Percentiles rank a stretch among this genome's conserved stretches.
Conservation (phyloP, 75 land plant genomes). For the Cupressus sempervirens region DNA sequence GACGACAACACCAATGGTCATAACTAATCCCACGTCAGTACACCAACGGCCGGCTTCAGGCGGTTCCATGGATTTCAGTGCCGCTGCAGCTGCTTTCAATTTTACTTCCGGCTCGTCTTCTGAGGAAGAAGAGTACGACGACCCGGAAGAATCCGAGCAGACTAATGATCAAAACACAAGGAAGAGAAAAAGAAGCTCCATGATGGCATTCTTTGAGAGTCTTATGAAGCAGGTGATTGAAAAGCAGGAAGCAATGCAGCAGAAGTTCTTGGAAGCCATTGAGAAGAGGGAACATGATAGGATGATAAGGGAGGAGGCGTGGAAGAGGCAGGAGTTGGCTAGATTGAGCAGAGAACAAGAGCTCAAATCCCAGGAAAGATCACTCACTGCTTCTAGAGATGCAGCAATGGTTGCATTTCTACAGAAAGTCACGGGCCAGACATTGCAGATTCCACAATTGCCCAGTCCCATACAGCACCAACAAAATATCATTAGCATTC, state of each 20-base stretch:
- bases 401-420: constrained; percentile 42
- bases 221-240: constrained; percentile 36
- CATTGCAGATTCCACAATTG: constrained; percentile 21
- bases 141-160: constrained; percentile 4
- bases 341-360: constrained; percentile 39
- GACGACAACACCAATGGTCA: not conserved
- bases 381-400: constrained; percentile 33
- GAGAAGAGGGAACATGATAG: constrained; percentile 40
- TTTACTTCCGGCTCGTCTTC: not conserved
- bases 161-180: not conserved
- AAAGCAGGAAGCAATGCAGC: constrained; percentile 47
- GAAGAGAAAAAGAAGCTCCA: constrained; percentile 19
- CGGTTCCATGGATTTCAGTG: not conserved
- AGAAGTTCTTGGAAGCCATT: constrained; percentile 42
- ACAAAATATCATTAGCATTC: not conserved
- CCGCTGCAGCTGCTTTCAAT: not conserved
- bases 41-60: not conserved
- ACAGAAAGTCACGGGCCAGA: constrained; percentile 46
- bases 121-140: constrained; percentile 23
- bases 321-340: constrained; percentile 42
- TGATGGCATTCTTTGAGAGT: constrained; percentile 28
- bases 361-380: constrained; percentile 36
- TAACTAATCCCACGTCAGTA: not conserved
- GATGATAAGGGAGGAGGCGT: constrained; percentile 39
- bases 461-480: not conserved